Conservation (phyloP, 2,329 filamentous ascomycete species). For the Cercospora sp. region DNA sequence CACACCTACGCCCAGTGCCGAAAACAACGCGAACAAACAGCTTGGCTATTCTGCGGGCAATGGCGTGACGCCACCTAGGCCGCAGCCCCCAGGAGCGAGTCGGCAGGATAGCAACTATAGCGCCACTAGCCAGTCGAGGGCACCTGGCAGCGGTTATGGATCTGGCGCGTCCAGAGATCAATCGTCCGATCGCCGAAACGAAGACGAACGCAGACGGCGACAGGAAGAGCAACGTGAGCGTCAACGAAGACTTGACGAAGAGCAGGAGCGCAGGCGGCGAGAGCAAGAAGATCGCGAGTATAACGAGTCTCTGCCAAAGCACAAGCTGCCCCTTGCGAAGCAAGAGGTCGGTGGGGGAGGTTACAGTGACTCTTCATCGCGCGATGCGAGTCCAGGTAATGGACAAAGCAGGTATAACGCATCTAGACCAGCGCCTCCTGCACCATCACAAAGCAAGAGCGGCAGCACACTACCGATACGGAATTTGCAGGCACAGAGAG, state of each 20-base stretch:
- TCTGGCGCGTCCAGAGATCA: slow-evolving; percentile 29
- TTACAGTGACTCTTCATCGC: slow-evolving; percentile 46
- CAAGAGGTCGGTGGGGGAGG: slow-evolving; percentile 81
- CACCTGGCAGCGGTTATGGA: slow-evolving; percentile 27
- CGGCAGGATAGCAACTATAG: slow-evolving; percentile 51
- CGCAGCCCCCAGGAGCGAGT: slow-evolving; percentile 47
- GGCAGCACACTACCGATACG: slow-evolving; percentile 42
- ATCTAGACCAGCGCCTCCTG: slow-evolving; percentile 70
- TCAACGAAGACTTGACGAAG: slow-evolving; percentile 46
- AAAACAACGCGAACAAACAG: slow-evolving; percentile 49
- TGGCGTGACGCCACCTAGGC: slow-evolving; percentile 52
- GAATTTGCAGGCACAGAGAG: slow-evolving; percentile 67
- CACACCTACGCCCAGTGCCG: slow-evolving; percentile 65
- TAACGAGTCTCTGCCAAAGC: slow-evolving; percentile 84
- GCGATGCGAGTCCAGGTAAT: slow-evolving; percentile 49
- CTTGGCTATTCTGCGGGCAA: slow-evolving; percentile 50
- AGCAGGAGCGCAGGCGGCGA: slow-evolving; percentile 52
- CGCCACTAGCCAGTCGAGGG: slow-evolving; percentile 29
- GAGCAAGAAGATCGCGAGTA: slow-evolving; percentile 74
- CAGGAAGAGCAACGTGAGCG: slow-evolving; percentile 45
- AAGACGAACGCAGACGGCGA: slow-evolving; percentile 43
- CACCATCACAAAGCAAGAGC: slow-evolving; percentile 35
- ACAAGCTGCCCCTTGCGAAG: slow-evolving; percentile 76
- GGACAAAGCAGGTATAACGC: slow-evolving; percentile 75
- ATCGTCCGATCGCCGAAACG: slow-evolving; percentile 38